phyloP scores from a whole-genome alignment of 2,329 filamentous ascomycete genomes.

The Monosporascus sp. region DNA sequence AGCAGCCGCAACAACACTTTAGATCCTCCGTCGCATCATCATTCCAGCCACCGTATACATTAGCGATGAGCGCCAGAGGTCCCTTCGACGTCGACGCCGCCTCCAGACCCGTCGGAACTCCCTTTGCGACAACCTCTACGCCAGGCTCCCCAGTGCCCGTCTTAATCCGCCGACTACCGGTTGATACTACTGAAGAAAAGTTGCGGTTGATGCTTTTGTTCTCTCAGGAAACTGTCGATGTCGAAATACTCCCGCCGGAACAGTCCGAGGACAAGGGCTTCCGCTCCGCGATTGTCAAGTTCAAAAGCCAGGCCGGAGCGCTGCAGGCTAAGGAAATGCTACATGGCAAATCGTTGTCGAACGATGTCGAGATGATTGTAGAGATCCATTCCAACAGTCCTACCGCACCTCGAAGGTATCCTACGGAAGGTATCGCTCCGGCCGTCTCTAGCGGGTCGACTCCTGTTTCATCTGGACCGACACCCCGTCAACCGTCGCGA shows the following conservation, averaged over 20 bases:
- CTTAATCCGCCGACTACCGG: constrained; percentile 49
- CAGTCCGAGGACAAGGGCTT: constrained; percentile 45
- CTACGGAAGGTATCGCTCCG: constrained; percentile 38
- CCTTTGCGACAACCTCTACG: constrained; percentile 32
- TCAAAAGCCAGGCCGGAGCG: constrained; percentile 48
- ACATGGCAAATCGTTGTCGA: constrained; percentile 49
- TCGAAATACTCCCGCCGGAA: constrained; percentile 46
- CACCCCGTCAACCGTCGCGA: constrained; percentile 49
- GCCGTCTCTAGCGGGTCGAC: constrained; percentile 37
- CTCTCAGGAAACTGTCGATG: constrained; percentile 48
- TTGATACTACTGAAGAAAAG: constrained; percentile 48
- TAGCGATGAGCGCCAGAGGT: constrained; percentile 26
- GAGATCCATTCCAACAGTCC: constrained; percentile 49
- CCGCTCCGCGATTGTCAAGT: constrained; percentile 48
- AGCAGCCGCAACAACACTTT: constrained; percentile 36
- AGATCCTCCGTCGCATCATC: constrained; percentile 26
- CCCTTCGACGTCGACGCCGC: constrained; percentile 38
- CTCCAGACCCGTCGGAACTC: constrained; percentile 33
- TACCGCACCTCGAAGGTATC: constrained; percentile 41
- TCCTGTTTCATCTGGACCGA: constrained; percentile 40
- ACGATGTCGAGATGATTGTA: constrained; percentile 53
- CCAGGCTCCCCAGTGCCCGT: constrained; percentile 39
- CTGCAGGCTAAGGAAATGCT: constrained; percentile 53
- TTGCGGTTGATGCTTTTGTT: constrained; percentile 54
- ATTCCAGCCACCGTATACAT: constrained; percentile 27